Percentiles rank a stretch among this genome's conserved stretches.
These are phyloP conservation scores for Coemansia sp. DNA, from an alignment of 192 early-diverging fungal species.

Conservation along the genomic window DNA sequence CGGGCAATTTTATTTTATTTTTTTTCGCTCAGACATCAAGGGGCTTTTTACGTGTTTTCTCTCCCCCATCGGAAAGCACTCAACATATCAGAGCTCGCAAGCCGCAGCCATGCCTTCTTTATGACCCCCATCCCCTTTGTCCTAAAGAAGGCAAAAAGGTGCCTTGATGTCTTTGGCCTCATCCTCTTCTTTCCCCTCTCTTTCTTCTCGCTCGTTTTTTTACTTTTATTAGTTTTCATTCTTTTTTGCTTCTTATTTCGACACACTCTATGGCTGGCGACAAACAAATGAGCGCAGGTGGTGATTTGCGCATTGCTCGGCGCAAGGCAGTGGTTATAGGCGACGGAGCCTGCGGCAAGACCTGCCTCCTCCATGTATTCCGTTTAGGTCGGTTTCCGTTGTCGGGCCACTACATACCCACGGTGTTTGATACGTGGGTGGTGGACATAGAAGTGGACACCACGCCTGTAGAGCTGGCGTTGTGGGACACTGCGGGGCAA, in stretches of 20 bases:
- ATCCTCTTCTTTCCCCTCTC: not conserved
- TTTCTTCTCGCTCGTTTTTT: not conserved
- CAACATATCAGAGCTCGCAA: constrained; percentile 1
- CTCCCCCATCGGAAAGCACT: not conserved
- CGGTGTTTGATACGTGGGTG: constrained; percentile 94
- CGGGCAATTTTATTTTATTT: too few relatives aligned
- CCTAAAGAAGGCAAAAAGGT: not conserved
- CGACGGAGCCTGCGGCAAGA: constrained; percentile 89
- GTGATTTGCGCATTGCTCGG: not conserved
- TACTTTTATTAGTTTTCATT: not conserved
- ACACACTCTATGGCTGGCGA: not conserved
- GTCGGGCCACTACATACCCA: constrained; percentile 69
- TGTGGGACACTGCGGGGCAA: constrained; percentile 97
- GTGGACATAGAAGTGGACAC: constrained; percentile 89
- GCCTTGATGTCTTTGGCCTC: constrained; percentile 2
- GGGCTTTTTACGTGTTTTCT: not conserved
- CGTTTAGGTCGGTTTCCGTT: constrained; percentile 76
- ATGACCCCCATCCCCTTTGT: not conserved
- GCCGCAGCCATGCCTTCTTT: not conserved
- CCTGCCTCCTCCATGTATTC: constrained; percentile 82
- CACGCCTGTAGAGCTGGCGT: constrained; percentile 78
- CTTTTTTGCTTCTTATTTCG: not conserved
- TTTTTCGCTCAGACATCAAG: not conserved
- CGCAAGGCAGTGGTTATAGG: constrained; percentile 86
- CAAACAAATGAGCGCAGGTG: not conserved